A percentile compares a stretch with the other conserved stretches of the same genome.
Evolutionary conservation across 352 stramenopile genomes (phyloP).

Genomic region (Peronospora tabacina): DNA sequence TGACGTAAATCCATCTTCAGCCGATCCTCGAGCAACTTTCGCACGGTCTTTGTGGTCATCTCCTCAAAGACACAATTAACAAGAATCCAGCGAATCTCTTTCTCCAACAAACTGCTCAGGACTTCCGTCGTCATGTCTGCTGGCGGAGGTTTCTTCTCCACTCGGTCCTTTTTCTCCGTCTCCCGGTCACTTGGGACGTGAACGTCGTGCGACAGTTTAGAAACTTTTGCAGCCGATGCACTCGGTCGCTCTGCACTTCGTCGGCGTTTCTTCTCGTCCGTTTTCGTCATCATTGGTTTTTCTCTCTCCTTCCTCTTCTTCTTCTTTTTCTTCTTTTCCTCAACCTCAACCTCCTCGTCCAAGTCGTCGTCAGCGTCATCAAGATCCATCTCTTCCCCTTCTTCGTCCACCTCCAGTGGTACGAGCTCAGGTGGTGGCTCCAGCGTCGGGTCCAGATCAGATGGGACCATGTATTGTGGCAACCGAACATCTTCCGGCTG

Average conservation of each 20-base stretch:
- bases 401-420: slow-evolving; percentile 26
- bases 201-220: slow-evolving; percentile 30
- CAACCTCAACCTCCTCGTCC: too few species aligned
- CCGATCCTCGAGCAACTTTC: slow-evolving; percentile 63
- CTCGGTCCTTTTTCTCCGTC: slow-evolving; percentile 1
- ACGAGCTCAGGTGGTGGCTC: slow-evolving; percentile 48
- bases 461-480: slow-evolving; percentile 72
- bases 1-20: slow-evolving; percentile 63
- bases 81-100: slow-evolving; percentile 75
- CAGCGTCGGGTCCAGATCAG: slow-evolving; percentile 65
- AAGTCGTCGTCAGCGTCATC: slow-evolving; percentile 8
- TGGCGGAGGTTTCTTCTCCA: slow-evolving; percentile 24
- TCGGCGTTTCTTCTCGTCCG: slow-evolving; percentile 41
- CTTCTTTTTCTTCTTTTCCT: slow-evolving; percentile 23
- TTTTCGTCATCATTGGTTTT: slow-evolving; percentile 19
- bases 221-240: slow-evolving; percentile 18
- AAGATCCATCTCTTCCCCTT: slow-evolving; percentile 25
- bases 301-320: slow-evolving; percentile 11
- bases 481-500: slow-evolving; percentile 68
- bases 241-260: slow-evolving; percentile 3
- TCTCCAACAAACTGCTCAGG: slow-evolving; percentile 53
- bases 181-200: slow-evolving; percentile 35
- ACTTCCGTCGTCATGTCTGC: slow-evolving; percentile 31
- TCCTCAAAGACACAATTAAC: slow-evolving; percentile 72
- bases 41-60: slow-evolving; percentile 77